Evolutionary conservation across 345 rosid genomes (phyloP), one percentile per base, ranked within the genome.

Genomic region (Euphorbia pulcherrima): DNA sequence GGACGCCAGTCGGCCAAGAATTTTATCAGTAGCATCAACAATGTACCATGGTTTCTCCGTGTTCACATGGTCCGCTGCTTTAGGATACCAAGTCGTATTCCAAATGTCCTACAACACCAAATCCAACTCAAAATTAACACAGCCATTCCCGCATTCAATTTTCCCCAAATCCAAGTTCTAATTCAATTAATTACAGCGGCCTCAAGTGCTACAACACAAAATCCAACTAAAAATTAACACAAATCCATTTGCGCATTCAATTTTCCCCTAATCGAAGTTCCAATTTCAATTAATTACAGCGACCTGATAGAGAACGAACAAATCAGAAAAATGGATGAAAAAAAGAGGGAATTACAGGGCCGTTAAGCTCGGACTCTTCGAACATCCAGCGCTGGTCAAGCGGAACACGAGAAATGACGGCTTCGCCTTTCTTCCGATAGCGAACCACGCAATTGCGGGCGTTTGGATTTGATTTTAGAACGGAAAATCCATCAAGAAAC

Each of bases 11-110:
- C 99, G 84, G 37, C 99, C 96, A 1, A 90, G 92, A 75, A 90
- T 86, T 60, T 89, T 89, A 59, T 94, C 97, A 0, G 92, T 85
- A 20, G 99, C 99, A 75, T 94, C 97, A 64, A 94, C 97, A 60
- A 94, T 60, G 65, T 72, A 91, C 99, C 99, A 94, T 1, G 83
- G 81, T 79, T 94, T 94, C 17, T 84, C 92, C 0, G 92, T 89
- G 70, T 88, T 88, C 54, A 91, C 79, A 67, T 94, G 99, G 74
- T 94, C 96, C 30, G 78, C 72, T 56, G 91, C 90, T 83, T 90
- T 94, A 24, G 99, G 99, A 72, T 94, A 90, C 98, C 98, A 93
- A 20, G 97, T 90, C 17, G 70, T 89, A 78, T 93, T 90, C 98
- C 98, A 93, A 47, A 93, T 93, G 72, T 93, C 97, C 98, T 90